Percentiles rank a stretch among this genome's conserved stretches.
These are phyloP conservation scores for Pseudocercospora fijiensis DNA, from an alignment of 2,329 filamentous ascomycete genomes.

Conservation along the genomic window DNA sequence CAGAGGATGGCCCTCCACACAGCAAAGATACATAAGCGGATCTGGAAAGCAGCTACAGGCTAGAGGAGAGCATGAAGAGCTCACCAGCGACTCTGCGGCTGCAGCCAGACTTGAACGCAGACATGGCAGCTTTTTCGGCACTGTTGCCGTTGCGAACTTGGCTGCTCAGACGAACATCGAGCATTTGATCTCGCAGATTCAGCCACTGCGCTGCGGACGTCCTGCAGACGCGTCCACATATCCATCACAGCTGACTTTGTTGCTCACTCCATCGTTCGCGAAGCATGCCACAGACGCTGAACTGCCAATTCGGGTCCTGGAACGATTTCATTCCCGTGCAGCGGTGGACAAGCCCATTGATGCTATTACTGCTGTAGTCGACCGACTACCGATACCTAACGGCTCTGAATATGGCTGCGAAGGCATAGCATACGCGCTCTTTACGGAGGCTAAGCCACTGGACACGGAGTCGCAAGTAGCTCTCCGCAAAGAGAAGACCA, in stretches of 20 bases:
- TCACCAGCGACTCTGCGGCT: background rate
- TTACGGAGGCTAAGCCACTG: constrained; percentile 17
- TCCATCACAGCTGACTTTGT: constrained; percentile 23
- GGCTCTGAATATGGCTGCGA: constrained; percentile 24
- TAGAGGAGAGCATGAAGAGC: background rate
- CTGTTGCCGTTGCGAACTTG: constrained; percentile 9
- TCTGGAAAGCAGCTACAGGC: background rate
- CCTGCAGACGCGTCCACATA: constrained; percentile 6
- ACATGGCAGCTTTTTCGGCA: constrained; percentile 21
- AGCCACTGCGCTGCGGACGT: constrained; percentile 13
- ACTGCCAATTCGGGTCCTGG: constrained; percentile 24
- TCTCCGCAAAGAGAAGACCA: constrained; percentile 27
- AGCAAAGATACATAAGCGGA: background rate
- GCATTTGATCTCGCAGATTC: constrained; percentile 21
- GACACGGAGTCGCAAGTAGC: constrained; percentile 13
- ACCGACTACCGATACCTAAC: constrained; percentile 28
- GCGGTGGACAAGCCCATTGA: constrained; percentile 22
- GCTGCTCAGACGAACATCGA: constrained; percentile 15
- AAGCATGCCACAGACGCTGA: constrained; percentile 28
- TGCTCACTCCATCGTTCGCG: constrained; percentile 30
- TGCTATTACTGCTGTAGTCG: constrained; percentile 35
- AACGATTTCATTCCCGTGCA: constrained; percentile 17
- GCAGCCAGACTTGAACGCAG: background rate
- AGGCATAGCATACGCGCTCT: constrained; percentile 35
- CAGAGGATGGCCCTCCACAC: background rate